These are phyloP conservation scores for Takashimella tepidaria DNA, from an alignment of 1,284 basidiomycete genomes.

Conservation along the genomic window DNA sequence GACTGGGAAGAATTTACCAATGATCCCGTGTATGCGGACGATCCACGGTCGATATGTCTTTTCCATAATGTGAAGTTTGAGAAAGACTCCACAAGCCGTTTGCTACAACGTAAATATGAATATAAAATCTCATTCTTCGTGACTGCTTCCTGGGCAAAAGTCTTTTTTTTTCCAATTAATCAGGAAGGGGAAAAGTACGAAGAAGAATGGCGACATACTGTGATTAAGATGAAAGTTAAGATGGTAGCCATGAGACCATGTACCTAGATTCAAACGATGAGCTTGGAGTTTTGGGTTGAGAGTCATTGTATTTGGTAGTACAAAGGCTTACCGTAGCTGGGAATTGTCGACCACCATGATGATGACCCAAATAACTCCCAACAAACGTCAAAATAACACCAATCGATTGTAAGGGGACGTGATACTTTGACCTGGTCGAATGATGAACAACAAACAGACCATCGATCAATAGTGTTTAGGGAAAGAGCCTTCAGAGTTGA, in stretches of 20 bases:
- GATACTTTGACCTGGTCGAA: constrained; percentile 57
- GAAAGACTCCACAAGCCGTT: constrained; percentile 72
- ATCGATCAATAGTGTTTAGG: too few species aligned
- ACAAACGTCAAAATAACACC: constrained; percentile 65
- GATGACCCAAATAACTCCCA: constrained; percentile 71
- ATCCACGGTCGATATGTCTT: constrained; percentile 66
- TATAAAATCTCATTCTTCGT: not conserved
- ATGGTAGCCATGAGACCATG: constrained; percentile 69
- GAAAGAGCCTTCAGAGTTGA: too few species aligned
- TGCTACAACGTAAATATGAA: constrained; percentile 55
- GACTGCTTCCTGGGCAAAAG: not conserved
- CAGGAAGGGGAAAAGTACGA: too few species aligned
- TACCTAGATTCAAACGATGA: constrained; percentile 19
- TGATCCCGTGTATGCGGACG: constrained; percentile 66
- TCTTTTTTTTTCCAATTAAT: too few species aligned
- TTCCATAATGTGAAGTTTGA: constrained; percentile 89
- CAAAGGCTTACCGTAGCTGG: constrained; percentile 55
- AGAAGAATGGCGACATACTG: constrained; percentile 30
- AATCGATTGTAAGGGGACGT: constrained; percentile 72
- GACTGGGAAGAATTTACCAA: constrained; percentile 82
- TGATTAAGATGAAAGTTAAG: constrained; percentile 60
- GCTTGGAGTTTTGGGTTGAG: too few species aligned
- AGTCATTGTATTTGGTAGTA: too few species aligned
- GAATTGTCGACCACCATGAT: constrained; percentile 72
- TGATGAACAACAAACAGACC: not conserved